These are phyloP conservation scores for Penicillium sp. DNA, from an alignment of 2,329 filamentous ascomycete genomes.

Conservation along the genomic window DNA sequence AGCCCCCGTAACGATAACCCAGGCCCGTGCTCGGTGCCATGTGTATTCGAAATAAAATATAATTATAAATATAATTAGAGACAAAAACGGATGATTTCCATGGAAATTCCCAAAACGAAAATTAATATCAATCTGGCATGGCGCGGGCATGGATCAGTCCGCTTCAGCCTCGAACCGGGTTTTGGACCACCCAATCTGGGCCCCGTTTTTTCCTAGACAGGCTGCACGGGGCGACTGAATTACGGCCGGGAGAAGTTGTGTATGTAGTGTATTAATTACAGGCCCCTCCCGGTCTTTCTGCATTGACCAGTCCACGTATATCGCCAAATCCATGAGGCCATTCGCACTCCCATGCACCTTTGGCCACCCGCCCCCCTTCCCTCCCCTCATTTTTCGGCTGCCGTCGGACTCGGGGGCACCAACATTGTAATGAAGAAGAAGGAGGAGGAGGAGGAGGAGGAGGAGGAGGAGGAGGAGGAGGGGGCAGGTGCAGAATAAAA, in stretches of 20 bases:
- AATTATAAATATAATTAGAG: constrained; percentile 2
- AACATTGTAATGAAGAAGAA: neutral
- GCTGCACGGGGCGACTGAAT: constrained; percentile 3
- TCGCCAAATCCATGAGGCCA: neutral
- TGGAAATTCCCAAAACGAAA: neutral
- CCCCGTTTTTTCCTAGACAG: constrained; percentile 20
- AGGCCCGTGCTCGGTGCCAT: constrained; percentile 25
- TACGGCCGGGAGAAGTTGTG: constrained; percentile 1
- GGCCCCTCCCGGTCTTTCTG: neutral
- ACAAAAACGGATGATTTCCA: neutral
- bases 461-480: neutral
- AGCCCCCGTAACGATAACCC: constrained; percentile 27
- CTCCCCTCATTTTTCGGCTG: neutral
- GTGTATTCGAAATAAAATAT: constrained; percentile 11
- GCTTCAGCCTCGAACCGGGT: constrained; percentile 22
- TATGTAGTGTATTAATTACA: neutral
- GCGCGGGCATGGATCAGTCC: constrained; percentile 18
- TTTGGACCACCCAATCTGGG: constrained; percentile 18
- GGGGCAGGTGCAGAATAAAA: neutral
- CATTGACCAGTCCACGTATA: neutral
- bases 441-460: neutral
- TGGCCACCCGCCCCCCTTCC: neutral
- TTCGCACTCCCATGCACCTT: neutral
- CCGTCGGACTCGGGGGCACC: neutral
- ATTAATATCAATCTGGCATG: neutral